Evolutionary conservation across 2,329 filamentous ascomycete species (phyloP).

Genomic region (Aspergillus flavus): DNA sequence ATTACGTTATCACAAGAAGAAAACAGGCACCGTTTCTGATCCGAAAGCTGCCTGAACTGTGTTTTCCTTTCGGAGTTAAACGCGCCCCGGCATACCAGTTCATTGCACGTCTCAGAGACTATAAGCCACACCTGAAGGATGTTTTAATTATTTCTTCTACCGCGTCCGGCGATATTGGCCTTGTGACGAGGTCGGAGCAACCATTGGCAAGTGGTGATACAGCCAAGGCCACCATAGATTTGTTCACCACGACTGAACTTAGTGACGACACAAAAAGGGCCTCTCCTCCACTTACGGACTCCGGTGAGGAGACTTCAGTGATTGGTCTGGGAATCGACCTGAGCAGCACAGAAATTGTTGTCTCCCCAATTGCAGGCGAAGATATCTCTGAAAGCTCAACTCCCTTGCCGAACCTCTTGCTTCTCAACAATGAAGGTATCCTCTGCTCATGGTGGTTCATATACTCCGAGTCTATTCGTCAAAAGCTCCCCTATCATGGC

Average conservation of each 20-base stretch:
- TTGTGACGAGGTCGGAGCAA: constrained; percentile 73
- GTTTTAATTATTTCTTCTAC: constrained; percentile 81
- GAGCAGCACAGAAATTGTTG: constrained; percentile 77
- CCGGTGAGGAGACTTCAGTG: constrained; percentile 69
- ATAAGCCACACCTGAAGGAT: constrained; percentile 78
- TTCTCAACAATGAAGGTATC: constrained; percentile 86
- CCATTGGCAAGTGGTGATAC: constrained; percentile 65
- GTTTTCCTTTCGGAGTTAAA: constrained; percentile 69
- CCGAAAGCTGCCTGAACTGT: constrained; percentile 74
- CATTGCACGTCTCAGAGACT: constrained; percentile 74
- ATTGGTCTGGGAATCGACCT: constrained; percentile 82
- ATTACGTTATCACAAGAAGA: constrained; percentile 75
- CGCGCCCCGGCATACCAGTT: constrained; percentile 74
- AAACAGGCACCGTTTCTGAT: constrained; percentile 66
- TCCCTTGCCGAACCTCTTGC: constrained; percentile 80
- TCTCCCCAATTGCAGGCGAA: constrained; percentile 74
- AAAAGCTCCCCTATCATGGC: constrained; percentile 72
- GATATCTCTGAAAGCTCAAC: constrained; percentile 77
- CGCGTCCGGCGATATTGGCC: constrained; percentile 73
- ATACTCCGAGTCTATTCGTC: constrained; percentile 81
- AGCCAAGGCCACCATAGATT: constrained; percentile 61
- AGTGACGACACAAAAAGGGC: constrained; percentile 76
- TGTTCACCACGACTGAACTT: constrained; percentile 64
- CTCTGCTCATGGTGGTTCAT: constrained; percentile 89
- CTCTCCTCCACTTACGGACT: constrained; percentile 69